These are phyloP conservation scores for Fusarium dimerum DNA, from an alignment of 2,329 filamentous ascomycete genomes.

Conservation along the genomic window DNA sequence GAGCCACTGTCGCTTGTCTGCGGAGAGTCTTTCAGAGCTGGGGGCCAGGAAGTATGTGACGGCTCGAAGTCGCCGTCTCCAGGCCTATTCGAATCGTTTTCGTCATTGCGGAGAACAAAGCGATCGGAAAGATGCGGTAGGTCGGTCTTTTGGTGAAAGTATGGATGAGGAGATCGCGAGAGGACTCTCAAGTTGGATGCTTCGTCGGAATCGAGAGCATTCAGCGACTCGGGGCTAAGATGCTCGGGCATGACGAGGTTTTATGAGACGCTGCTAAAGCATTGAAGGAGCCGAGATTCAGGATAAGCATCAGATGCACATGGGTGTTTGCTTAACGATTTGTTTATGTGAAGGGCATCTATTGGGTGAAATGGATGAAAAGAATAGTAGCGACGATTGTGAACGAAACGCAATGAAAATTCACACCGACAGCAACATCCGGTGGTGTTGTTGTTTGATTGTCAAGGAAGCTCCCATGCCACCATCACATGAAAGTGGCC, in stretches of 20 bases:
- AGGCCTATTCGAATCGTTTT: conserved; percentile 16
- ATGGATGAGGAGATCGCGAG: conserved; percentile 68
- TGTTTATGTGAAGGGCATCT: neutral
- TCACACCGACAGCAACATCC: conserved; percentile 14
- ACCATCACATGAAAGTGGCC: conserved; percentile 34
- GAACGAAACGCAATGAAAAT: neutral
- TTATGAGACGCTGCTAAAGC: conserved; percentile 22
- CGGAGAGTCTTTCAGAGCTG: conserved; percentile 52
- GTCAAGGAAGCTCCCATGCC: conserved; percentile 11
- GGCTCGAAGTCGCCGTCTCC: conserved; percentile 19
- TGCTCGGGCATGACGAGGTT: conserved; percentile 49
- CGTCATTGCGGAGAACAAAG: conserved; percentile 27
- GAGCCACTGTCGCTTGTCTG: conserved; percentile 86
- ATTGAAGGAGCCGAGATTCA: conserved; percentile 28
- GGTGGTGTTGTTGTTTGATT: conserved; percentile 10
- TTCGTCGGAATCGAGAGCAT: conserved; percentile 37
- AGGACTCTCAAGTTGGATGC: conserved; percentile 47
- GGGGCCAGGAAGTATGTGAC: conserved; percentile 28
- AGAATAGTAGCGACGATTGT: neutral
- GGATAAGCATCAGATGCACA: conserved; percentile 21
- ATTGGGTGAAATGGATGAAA: neutral
- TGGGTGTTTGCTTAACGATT: neutral
- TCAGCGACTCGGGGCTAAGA: conserved; percentile 38
- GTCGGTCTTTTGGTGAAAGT: conserved; percentile 60
- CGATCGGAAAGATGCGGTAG: conserved; percentile 53